phyloP scores from a whole-genome alignment of 2,329 filamentous ascomycete genomes.

The Bisporella sp. region DNA sequence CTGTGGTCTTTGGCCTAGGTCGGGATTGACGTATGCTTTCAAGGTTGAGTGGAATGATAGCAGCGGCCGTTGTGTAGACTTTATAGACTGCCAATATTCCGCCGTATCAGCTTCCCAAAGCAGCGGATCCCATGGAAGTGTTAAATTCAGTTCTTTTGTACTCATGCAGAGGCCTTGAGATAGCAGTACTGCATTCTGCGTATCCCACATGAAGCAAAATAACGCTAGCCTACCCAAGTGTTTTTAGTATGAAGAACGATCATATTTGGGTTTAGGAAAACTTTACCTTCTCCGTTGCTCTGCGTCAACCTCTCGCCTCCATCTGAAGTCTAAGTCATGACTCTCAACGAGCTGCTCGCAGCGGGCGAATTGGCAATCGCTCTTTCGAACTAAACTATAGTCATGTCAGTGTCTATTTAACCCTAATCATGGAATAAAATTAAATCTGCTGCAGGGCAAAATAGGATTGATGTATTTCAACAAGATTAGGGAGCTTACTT shows the following conservation, averaged over 20 bases:
- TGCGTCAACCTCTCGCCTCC: constrained; percentile 13
- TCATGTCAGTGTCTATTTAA: not conserved
- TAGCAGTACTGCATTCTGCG: constrained; percentile 56
- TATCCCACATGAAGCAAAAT: constrained; percentile 61
- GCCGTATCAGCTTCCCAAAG: constrained; percentile 52
- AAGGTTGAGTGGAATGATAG: constrained; percentile 43
- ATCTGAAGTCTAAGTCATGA: constrained; percentile 34
- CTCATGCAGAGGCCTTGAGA: constrained; percentile 63
- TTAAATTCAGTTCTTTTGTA: constrained; percentile 52
- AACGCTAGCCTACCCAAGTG: constrained; percentile 38
- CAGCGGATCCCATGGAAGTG: constrained; percentile 45
- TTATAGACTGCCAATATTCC: constrained; percentile 35
- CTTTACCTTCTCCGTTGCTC: constrained; percentile 49
- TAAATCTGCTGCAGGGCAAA: too few relatives aligned
- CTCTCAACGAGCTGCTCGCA: constrained; percentile 40
- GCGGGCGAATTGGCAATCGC: constrained; percentile 41
- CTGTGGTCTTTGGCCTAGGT: constrained; percentile 28
- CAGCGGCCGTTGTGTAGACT: constrained; percentile 26
- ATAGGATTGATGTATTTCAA: not conserved
- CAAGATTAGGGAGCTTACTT: constrained; percentile 28
- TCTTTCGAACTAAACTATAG: constrained; percentile 39
- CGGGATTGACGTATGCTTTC: constrained; percentile 47
- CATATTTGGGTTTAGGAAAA: not conserved
- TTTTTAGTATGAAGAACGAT: too few relatives aligned
- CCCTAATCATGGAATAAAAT: too few relatives aligned